These are phyloP conservation scores for Pontederia crassipes DNA, from an alignment of 176 grass and related monocot species.

Conservation along the genomic window DNA sequence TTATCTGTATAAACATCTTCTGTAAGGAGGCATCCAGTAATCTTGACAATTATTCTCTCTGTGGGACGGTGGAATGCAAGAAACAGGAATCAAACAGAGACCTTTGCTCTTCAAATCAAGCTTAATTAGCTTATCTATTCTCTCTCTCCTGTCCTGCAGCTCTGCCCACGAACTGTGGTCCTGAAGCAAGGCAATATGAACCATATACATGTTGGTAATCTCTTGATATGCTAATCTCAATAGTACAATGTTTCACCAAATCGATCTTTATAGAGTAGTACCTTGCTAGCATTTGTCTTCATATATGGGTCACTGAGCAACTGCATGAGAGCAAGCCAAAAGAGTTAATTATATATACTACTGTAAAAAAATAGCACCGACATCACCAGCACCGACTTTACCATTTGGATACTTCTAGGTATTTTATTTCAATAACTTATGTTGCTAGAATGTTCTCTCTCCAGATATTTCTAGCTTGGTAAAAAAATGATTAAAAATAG, in stretches of 20 bases:
- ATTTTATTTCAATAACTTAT: too few relatives aligned
- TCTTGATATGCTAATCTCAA: not conserved
- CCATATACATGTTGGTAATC: not conserved
- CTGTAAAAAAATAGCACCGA: too few relatives aligned
- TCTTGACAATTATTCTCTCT: slow-evolving; percentile 52
- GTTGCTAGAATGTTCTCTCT: too few relatives aligned
- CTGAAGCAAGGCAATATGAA: slow-evolving; percentile 27
- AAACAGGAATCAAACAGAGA: slow-evolving; percentile 81
- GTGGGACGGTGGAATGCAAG: slow-evolving; percentile 52
- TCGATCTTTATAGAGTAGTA: slow-evolving; percentile 7
- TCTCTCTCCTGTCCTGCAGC: slow-evolving; percentile 31
- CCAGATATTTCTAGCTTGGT: too few relatives aligned
- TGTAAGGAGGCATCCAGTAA: slow-evolving; percentile 76
- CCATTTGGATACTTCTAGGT: too few relatives aligned
- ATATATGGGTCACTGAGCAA: slow-evolving; percentile 86
- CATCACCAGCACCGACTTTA: too few relatives aligned
- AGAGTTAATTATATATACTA: too few relatives aligned
- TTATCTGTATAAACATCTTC: slow-evolving; percentile 72
- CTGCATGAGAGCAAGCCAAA: slow-evolving; percentile 33
- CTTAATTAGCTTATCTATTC: slow-evolving; percentile 29
- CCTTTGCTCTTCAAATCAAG: slow-evolving; percentile 66
- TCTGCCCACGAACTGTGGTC: slow-evolving; percentile 41
- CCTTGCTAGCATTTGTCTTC: slow-evolving; percentile 50
- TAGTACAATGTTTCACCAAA: too few relatives aligned
- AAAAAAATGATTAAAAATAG: too few relatives aligned